Evolutionary conservation across 2,329 filamentous ascomycete genomes (phyloP).

Genomic region (Diaporthe velutina): DNA sequence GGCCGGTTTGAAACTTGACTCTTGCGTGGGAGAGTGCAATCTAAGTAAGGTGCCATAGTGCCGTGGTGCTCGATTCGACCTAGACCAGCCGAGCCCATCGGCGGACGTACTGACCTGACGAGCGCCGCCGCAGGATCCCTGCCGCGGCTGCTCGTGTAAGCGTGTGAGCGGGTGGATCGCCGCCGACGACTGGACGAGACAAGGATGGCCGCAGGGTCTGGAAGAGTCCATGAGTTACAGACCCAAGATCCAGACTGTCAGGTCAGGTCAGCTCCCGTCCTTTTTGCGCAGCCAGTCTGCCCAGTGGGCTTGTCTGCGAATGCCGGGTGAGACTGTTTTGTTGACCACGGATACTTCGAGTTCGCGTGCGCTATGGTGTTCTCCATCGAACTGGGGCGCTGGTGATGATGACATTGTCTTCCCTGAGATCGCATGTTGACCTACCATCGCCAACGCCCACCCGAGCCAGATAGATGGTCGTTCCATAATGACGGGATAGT

Average conservation of each 20-base stretch:
- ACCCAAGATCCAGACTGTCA: conserved; percentile 22
- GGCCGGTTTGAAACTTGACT: conserved; percentile 18
- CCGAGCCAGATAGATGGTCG: too few relatives aligned
- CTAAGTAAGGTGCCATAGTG: neutral
- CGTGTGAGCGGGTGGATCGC: conserved; percentile 21
- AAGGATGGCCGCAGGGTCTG: conserved; percentile 38
- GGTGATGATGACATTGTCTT: neutral
- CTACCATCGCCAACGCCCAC: neutral
- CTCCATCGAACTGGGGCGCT: neutral
- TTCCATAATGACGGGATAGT: neutral
- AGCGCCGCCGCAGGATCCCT: conserved; percentile 13
- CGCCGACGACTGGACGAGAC: conserved; percentile 22
- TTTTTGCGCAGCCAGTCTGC: too few relatives aligned
- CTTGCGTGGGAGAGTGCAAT: neutral
- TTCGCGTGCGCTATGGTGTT: too few relatives aligned
- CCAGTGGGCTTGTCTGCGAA: neutral
- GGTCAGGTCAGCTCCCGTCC: neutral
- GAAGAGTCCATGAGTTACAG: conserved; percentile 34
- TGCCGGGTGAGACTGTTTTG: neutral
- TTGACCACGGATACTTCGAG: neutral
- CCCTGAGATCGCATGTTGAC: neutral
- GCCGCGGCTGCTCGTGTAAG: neutral
- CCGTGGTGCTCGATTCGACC: neutral
- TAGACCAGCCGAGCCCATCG: conserved; percentile 18
- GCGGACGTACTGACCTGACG: neutral